These are phyloP conservation scores for Claviceps sp. DNA, from an alignment of 2,329 filamentous ascomycete species.

Conservation along the genomic window DNA sequence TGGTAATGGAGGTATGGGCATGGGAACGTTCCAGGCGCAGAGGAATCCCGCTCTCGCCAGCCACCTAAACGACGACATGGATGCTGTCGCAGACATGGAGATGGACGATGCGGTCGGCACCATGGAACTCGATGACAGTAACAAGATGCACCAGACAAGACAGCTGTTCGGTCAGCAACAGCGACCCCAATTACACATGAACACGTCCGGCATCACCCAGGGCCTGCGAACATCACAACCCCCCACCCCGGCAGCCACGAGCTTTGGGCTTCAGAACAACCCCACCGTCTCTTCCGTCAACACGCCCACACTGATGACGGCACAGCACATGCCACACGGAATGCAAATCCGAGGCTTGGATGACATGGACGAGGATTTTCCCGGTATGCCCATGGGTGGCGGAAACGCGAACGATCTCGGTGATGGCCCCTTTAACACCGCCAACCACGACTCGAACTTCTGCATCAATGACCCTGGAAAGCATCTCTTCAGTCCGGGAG, in stretches of 20 bases:
- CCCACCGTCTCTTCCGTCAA: conserved; percentile 96
- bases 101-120: conserved; percentile 71
- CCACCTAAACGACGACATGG: conserved; percentile 50
- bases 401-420: conserved; percentile 39
- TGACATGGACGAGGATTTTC: conserved; percentile 62
- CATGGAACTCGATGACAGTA: conserved; percentile 49
- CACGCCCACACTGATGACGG: conserved; percentile 77
- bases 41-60: conserved; percentile 30
- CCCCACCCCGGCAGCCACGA: conserved; percentile 65
- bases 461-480: conserved; percentile 91
- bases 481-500: conserved; percentile 76
- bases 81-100: conserved; percentile 88
- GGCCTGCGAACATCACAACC: conserved; percentile 77
- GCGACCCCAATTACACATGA: conserved; percentile 63
- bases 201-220: conserved; percentile 61
- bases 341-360: conserved; percentile 38
- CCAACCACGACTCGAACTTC: conserved; percentile 30
- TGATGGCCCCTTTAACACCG: conserved; percentile 39
- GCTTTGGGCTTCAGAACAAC: conserved; percentile 76
- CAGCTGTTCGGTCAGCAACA: conserved; percentile 54
- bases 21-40: conserved; percentile 24
- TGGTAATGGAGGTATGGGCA: conserved; percentile 22
- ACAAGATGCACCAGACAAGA: conserved; percentile 55
- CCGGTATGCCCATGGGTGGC: conserved; percentile 47
- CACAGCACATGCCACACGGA: conserved; percentile 53